phyloP scores from a whole-genome alignment of 805 yeast species.

The Metschnikowia lunata region DNA sequence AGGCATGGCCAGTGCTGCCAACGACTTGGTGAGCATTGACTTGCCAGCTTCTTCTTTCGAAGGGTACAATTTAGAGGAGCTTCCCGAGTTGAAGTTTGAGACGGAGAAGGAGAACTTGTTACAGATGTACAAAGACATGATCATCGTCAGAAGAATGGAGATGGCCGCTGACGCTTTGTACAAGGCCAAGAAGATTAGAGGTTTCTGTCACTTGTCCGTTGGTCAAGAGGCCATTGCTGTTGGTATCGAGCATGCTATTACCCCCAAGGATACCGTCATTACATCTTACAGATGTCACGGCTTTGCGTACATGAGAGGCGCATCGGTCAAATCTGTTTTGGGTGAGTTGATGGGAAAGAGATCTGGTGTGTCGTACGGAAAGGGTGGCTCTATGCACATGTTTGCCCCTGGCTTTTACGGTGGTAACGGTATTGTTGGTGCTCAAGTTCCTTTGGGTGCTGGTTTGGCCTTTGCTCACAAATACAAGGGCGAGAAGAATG shows the following conservation, averaged over 20 bases:
- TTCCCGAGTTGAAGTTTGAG: constrained; percentile 66
- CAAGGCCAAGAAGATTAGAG: constrained; percentile 97
- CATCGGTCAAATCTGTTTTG: constrained; percentile 80
- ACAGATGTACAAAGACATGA: constrained; percentile 96
- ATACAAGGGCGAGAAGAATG: constrained; percentile 73
- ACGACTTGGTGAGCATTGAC: constrained; percentile 45
- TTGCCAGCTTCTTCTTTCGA: constrained; percentile 82
- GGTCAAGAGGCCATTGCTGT: constrained; percentile 99
- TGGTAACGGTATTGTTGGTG: constrained; percentile 99
- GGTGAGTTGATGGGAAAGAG: constrained; percentile 98
- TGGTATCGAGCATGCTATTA: constrained; percentile 94
- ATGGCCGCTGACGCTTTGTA: constrained; percentile 98
- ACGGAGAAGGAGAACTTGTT: constrained; percentile 77
- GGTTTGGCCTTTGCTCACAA: constrained; percentile 98
- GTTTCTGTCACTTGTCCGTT: constrained; percentile 96
- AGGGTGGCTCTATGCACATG: constrained; percentile 99
- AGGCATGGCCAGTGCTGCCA: constrained; percentile 31
- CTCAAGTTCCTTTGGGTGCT: constrained; percentile 97
- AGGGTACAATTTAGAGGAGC: constrained; percentile 68
- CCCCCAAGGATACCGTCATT: constrained; percentile 79
- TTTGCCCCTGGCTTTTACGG: constrained; percentile 94
- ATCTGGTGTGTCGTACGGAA: constrained; percentile 92
- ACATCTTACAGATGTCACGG: constrained; percentile 99
- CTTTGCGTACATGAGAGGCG: constrained; percentile 94
- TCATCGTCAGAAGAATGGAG: constrained; percentile 91